Conservation (phyloP, 129 eudicot species). For the Logfia minima region DNA sequence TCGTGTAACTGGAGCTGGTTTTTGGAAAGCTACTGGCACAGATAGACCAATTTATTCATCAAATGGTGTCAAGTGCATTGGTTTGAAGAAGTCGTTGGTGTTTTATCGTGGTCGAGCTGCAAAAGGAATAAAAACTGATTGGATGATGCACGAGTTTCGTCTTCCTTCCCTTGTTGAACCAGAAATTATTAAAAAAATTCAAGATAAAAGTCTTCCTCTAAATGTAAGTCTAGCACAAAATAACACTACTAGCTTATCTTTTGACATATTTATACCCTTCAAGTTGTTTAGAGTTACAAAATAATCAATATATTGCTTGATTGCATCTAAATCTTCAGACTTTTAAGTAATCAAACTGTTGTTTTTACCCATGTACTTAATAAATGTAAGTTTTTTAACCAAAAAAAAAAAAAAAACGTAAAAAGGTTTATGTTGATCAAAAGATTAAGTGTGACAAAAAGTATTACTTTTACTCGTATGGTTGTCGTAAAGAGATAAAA, state of each 20-base stretch:
- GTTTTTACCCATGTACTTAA: neutral
- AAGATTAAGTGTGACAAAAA: neutral
- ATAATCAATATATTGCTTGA: neutral
- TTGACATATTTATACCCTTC: neutral
- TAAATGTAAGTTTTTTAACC: too few relatives aligned
- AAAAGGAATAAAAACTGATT: conserved; percentile 84
- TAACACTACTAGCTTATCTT: neutral
- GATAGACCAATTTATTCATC: conserved; percentile 87
- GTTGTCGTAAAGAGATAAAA: neutral
- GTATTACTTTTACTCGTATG: neutral
- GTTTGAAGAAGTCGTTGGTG: conserved; percentile 83
- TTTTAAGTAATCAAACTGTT: neutral
- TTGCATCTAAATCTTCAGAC: neutral
- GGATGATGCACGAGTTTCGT: conserved; percentile 99
- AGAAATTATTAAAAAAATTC: conserved; percentile 44
- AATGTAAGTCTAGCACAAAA: conserved; percentile 45
- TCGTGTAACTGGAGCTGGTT: conserved; percentile 85
- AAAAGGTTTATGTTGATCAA: neutral
- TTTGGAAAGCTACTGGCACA: conserved; percentile 97
- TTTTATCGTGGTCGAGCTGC: conserved; percentile 95
- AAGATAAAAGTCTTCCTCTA: conserved; percentile 52
- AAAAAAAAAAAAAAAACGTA: too few relatives aligned
- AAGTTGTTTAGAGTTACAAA: neutral
- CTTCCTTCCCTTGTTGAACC: conserved; percentile 54
- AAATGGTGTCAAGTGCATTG: conserved; percentile 66